These are phyloP conservation scores for Phialophora chinensis DNA, from an alignment of 2,329 filamentous ascomycete genomes.

Conservation along the genomic window DNA sequence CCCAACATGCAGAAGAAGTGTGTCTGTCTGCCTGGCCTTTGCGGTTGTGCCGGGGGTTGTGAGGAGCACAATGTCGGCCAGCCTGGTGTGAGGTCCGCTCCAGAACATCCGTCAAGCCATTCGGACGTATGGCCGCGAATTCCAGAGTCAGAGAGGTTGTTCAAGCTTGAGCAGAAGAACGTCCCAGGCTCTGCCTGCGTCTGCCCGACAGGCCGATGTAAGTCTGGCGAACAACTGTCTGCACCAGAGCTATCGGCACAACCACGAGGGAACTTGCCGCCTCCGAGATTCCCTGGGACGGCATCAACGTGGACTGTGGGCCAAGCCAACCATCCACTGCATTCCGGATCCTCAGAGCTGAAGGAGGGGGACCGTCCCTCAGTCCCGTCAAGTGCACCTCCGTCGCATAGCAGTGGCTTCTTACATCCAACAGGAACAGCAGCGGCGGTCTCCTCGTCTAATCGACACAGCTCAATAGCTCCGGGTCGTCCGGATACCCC, in stretches of 20 bases:
- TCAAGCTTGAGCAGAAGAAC: background rate
- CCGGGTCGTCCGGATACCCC: constrained; percentile 27
- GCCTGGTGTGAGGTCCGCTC: background rate
- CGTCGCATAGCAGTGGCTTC: background rate
- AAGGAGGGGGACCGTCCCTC: background rate
- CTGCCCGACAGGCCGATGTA: background rate
- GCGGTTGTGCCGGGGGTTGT: background rate
- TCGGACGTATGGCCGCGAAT: background rate
- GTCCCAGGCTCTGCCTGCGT: background rate
- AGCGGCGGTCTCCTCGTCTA: background rate
- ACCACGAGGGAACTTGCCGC: background rate
- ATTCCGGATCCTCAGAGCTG: background rate
- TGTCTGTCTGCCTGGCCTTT: constrained; percentile 17
- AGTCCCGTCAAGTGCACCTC: background rate
- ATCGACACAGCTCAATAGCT: background rate
- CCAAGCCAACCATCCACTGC: background rate
- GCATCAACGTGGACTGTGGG: background rate
- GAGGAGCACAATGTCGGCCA: constrained; percentile 3
- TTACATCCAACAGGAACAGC: background rate
- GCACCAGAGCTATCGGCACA: background rate
- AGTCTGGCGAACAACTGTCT: background rate
- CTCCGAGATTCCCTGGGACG: background rate
- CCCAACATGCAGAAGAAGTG: background rate
- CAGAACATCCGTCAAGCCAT: background rate
- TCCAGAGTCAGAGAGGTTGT: background rate